Conservation (phyloP, 257 asterid species). For the Petrea volubilis region DNA sequence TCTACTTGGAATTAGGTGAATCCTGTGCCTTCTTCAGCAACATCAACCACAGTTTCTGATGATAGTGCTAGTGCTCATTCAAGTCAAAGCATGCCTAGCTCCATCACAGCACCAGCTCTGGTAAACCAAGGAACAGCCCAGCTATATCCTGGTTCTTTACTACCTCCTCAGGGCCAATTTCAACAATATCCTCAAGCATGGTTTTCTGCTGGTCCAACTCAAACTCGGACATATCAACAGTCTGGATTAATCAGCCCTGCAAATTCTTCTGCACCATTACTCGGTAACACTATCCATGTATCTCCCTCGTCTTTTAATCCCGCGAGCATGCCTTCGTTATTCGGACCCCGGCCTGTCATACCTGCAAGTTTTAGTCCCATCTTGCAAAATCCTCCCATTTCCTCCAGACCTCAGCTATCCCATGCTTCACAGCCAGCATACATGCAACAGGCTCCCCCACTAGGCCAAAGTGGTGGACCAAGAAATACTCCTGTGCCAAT, state of each 20-base stretch:
- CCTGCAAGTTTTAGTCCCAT: constrained; percentile 49
- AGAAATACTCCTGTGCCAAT: constrained; percentile 38
- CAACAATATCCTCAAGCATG: constrained; percentile 60
- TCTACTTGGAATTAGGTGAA: constrained; percentile 49
- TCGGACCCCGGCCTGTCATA: constrained; percentile 47
- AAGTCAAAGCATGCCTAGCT: constrained; percentile 33
- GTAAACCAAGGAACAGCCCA: constrained; percentile 49
- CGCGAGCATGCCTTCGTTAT: constrained; percentile 42
- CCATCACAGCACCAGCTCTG: constrained; percentile 24
- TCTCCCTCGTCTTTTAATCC: constrained; percentile 41
- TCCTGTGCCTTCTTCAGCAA: constrained; percentile 46
- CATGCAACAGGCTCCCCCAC: constrained; percentile 43
- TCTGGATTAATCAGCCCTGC: constrained; percentile 34
- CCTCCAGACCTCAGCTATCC: constrained; percentile 42
- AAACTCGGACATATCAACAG: constrained; percentile 31
- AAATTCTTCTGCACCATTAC: constrained; percentile 39
- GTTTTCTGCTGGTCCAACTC: constrained; percentile 54
- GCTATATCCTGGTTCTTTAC: constrained; percentile 40
- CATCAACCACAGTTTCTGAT: constrained; percentile 41
- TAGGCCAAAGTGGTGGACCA: constrained; percentile 46
- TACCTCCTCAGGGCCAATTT: constrained; percentile 48
- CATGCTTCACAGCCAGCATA: constrained; percentile 40
- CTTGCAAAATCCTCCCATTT: constrained; percentile 46
- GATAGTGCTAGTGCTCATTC: constrained; percentile 30
- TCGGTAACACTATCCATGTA: constrained; percentile 35